Conservation (phyloP, 2,329 filamentous ascomycete genomes). For the Fusarium subtropicale region DNA sequence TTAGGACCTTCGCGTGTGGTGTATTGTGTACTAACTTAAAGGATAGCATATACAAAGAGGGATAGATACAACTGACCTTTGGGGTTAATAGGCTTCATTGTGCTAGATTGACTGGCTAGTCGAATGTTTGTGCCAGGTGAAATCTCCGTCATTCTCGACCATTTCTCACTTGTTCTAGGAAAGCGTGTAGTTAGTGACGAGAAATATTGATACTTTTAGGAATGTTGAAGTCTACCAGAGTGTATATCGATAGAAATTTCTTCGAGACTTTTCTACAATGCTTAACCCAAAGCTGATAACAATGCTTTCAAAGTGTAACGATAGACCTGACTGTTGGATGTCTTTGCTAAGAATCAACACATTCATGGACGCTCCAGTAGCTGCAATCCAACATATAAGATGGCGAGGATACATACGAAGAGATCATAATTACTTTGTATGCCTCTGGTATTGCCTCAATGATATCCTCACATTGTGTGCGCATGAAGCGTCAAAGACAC, state of each 20-base stretch:
- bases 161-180: neutral
- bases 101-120: neutral
- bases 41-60: neutral
- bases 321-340: too few relatives aligned
- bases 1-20: neutral
- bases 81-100: neutral
- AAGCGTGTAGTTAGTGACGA: neutral
- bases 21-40: neutral
- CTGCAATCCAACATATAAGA: too few relatives aligned
- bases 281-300: neutral
- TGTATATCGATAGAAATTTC: neutral
- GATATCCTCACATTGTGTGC: accelerated
- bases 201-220: neutral
- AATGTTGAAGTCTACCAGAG: neutral
- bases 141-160: neutral
- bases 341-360: too few relatives aligned
- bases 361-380: too few relatives aligned
- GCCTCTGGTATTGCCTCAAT: neutral
- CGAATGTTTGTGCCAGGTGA: neutral
- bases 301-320: neutral
- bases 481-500: neutral
- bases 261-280: neutral
- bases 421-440: neutral
- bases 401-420: too few relatives aligned
- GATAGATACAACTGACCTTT: neutral